These are phyloP conservation scores for Poa annua DNA, from an alignment of 176 grass and related monocot genomes.

Conservation along the genomic window DNA sequence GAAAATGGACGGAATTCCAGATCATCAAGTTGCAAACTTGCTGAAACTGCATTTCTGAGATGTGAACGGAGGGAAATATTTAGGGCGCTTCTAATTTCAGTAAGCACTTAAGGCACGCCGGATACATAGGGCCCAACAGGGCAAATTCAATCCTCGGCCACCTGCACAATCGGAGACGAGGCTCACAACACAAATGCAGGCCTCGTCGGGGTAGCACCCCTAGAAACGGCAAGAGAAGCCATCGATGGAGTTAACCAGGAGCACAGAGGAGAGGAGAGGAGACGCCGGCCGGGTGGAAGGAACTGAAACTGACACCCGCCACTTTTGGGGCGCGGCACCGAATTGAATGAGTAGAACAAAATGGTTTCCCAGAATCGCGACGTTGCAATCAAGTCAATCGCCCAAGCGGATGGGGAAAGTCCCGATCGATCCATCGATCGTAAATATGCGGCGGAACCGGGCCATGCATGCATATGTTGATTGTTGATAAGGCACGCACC, in stretches of 20 bases:
- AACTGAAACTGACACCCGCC: conserved; percentile 1
- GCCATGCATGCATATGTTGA: too few species aligned
- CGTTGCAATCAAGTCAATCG: conserved; percentile 37
- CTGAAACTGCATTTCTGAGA: neutral
- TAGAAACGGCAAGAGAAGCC: conserved; percentile 10
- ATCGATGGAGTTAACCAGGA: neutral
- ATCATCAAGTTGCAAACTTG: neutral
- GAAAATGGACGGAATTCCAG: neutral
- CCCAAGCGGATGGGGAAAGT: neutral
- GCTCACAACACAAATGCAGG: neutral
- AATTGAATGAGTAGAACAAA: conserved; percentile 54
- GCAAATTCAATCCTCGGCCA: conserved; percentile 18
- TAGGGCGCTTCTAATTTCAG: neutral
- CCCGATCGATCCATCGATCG: neutral
- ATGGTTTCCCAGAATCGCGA: conserved; percentile 16
- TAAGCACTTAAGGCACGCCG: neutral
- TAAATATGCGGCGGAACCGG: neutral
- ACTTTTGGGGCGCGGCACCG: conserved; percentile 12
- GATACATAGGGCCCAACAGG: neutral
- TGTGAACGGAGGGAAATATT: neutral
- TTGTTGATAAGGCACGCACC: neutral
- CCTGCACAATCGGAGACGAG: conserved; percentile 10
- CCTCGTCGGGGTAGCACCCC: neutral
- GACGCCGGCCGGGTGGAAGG: neutral
- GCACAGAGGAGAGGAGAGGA: neutral